These are phyloP conservation scores for Phytophthora uliginosa DNA, from an alignment of 352 stramenopile genomes.

Conservation along the genomic window DNA sequence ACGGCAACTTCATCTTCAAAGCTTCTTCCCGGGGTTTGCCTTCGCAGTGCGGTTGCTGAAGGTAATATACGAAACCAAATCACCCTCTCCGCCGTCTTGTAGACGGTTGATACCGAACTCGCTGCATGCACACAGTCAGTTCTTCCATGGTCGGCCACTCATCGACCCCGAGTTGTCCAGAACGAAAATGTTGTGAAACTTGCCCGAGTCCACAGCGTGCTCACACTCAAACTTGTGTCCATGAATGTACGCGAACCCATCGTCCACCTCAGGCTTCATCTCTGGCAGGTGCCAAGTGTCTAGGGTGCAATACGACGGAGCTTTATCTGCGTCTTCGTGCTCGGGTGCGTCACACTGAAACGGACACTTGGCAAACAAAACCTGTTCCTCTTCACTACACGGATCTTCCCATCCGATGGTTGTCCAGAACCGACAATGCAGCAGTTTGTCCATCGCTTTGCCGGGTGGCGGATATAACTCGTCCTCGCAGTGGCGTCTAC, in stretches of 20 bases:
- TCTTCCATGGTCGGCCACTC: slow-evolving; percentile 38
- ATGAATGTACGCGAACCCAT: slow-evolving; percentile 27
- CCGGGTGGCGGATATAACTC: slow-evolving; percentile 31
- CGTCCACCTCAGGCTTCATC: slow-evolving; percentile 55
- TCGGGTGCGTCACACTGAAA: slow-evolving; percentile 49
- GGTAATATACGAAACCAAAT: slow-evolving; percentile 50
- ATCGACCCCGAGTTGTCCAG: slow-evolving; percentile 54
- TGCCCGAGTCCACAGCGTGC: slow-evolving; percentile 29
- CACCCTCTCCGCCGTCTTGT: slow-evolving; percentile 24
- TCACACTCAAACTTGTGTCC: slow-evolving; percentile 52
- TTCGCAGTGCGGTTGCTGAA: slow-evolving; percentile 39
- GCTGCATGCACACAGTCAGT: slow-evolving; percentile 33
- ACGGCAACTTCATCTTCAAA: slow-evolving; percentile 30
- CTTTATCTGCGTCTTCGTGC: slow-evolving; percentile 26
- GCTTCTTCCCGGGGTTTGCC: not conserved
- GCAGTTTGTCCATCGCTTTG: slow-evolving; percentile 46
- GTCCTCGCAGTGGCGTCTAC: slow-evolving; percentile 44
- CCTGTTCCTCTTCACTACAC: slow-evolving; percentile 36
- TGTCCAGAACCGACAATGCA: slow-evolving; percentile 53
- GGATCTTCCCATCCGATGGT: slow-evolving; percentile 52
- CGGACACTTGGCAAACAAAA: slow-evolving; percentile 41
- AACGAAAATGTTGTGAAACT: slow-evolving; percentile 55
- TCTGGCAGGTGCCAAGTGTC: slow-evolving; percentile 48
- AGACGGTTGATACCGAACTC: slow-evolving; percentile 37
- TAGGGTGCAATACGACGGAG: slow-evolving; percentile 39